Base-by-base conservation (phyloP, 495 filamentous ascomycete genomes). In the Trichocladium antarcticum region DNA sequence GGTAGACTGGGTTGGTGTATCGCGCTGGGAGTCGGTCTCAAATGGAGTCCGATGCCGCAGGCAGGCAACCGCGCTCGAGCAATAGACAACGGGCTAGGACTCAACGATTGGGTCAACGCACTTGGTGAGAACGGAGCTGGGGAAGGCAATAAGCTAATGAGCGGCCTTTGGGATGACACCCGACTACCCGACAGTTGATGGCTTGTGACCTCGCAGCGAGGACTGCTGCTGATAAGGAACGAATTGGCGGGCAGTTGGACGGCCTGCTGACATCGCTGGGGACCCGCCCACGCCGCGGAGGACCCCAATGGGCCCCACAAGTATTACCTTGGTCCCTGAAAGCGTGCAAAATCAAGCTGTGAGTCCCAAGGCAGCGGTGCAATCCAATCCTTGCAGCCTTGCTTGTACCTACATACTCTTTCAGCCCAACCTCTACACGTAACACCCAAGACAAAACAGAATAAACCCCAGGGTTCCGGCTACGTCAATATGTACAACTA, bases 181-280 rank as follows among this genome's bases (percentile, higher is more conserved):
- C 44, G 49, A 40, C 31, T 37, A n/a, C n/a, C n/a, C n/a, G n/a
- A n/a, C n/a, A n/a, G n/a, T 27, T 27, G 24, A 3, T 32, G 39
- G 34, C 39, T 47, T 48, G 44, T 53, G 50, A 48, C 50, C 39
- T 37, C 24, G 4, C 8, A 15, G 31, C n/a, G 17, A 1, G 20
- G 15, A 8, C 35, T 48, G 28, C 17, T 10, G 21, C 45, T 19
- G 47, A 49, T 49, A 45, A 46, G 31, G 42, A 39, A 21, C 49
- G 42, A 51, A 49, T 40, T 8, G 37, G 4, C 4, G 37, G 27
- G n/a, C n/a, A 6, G 20, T 9, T 47, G 50, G 50, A 42, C 28
- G 42, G 21, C 49, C 49, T 45, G 49, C 34, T 51, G 49, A 51
- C 49, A 19, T 27, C 12, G 42, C 45, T 37, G 17, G 46, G 16